Conservation (phyloP, 768 basidiomycete genomes). For the Filobasidium floriforme region DNA sequence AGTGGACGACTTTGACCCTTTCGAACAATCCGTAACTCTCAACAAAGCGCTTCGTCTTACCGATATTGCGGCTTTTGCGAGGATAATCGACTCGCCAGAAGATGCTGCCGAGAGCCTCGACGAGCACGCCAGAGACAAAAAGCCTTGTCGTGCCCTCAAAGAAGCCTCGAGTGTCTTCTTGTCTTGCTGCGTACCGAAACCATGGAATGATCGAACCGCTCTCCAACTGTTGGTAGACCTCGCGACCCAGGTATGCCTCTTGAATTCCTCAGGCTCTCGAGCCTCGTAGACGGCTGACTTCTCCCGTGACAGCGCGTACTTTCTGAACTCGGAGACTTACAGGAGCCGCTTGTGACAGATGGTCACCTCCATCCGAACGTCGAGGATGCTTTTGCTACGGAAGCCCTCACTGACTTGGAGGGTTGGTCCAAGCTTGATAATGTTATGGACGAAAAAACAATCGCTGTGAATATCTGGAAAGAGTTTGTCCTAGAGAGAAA, state of each 20-base stretch:
- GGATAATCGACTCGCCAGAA: background rate
- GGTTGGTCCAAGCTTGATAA: background rate
- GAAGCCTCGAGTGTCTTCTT: conserved; percentile 6
- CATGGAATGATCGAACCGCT: background rate
- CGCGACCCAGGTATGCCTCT: conserved; percentile 5
- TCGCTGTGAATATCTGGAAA: background rate
- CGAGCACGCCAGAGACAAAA: background rate
- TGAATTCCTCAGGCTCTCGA: no score
- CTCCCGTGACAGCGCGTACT: no score
- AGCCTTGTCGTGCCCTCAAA: background rate
- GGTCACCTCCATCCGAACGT: background rate
- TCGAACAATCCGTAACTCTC: background rate
- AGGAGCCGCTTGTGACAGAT: background rate
- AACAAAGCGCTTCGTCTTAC: background rate
- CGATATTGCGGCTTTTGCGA: background rate
- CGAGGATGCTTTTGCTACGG: no score
- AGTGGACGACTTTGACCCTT: background rate
- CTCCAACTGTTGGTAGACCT: conserved; percentile 8
- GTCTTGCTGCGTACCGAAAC: background rate
- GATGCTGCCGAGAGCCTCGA: conserved; percentile 4
- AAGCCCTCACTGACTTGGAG: background rate
- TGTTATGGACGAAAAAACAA: background rate
- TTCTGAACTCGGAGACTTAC: no score
- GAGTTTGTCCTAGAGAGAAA: background rate
- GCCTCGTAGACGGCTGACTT: no score